A percentile compares a stretch with the other conserved stretches of the same genome.
Evolutionary conservation across 1,284 basidiomycete genomes (phyloP).

Genomic region (Irpex lacteus): DNA sequence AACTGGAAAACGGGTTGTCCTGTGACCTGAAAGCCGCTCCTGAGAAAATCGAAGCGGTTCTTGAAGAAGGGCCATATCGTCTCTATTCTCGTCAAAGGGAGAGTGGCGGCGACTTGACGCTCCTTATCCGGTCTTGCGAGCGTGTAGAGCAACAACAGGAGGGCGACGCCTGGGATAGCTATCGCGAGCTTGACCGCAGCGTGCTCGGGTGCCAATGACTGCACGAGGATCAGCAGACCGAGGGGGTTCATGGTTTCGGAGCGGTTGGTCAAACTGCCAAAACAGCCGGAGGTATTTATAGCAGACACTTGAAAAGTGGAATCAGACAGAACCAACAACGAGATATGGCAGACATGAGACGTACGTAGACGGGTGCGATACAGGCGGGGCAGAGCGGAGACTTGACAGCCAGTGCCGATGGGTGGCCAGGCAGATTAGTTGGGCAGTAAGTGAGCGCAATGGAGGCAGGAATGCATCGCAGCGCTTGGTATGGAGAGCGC

Average conservation of each 20-base stretch:
- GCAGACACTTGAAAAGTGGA: background rate
- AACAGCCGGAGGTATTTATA: background rate
- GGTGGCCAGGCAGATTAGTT: background rate
- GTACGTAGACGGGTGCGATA: background rate
- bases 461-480: constrained; percentile 3
- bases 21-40: constrained; percentile 63
- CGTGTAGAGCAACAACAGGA: constrained; percentile 42
- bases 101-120: constrained; percentile 42
- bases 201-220: constrained; percentile 55
- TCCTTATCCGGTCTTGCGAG: constrained; percentile 31
- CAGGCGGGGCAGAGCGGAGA: background rate
- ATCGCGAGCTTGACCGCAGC: constrained; percentile 52
- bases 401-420: background rate
- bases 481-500: background rate
- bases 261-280: background rate
- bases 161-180: constrained; percentile 52
- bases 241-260: constrained; percentile 38
- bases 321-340: constrained; percentile 7
- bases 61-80: constrained; percentile 65
- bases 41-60: constrained; percentile 65
- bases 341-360: background rate
- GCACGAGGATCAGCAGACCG: constrained; percentile 56
- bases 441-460: background rate
- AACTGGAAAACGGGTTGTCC: constrained; percentile 66
- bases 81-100: constrained; percentile 55